Conservation (phyloP, 257 asterid species). For the Fraxinus cuspidata region DNA sequence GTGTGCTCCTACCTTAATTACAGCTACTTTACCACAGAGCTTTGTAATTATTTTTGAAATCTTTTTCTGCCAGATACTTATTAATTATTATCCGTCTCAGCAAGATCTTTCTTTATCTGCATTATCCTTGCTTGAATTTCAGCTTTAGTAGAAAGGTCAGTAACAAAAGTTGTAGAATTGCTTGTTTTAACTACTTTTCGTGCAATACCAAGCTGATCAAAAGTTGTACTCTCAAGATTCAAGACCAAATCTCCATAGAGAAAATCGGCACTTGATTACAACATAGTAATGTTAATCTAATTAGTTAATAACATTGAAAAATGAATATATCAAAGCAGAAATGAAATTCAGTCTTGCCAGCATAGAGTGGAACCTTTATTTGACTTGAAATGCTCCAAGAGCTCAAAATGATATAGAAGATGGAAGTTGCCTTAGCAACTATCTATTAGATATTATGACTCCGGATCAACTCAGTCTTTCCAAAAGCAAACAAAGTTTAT, state of each 20-base stretch:
- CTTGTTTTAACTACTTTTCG: slow-evolving; percentile 64
- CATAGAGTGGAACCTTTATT: background rate
- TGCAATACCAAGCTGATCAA: slow-evolving; percentile 99
- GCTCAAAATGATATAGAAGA: slow-evolving; percentile 4
- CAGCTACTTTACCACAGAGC: slow-evolving; percentile 84
- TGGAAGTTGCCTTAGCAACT: slow-evolving; percentile 2
- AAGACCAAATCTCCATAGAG: slow-evolving; percentile 85
- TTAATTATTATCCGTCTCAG: slow-evolving; percentile 77
- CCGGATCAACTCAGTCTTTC: too few relatives aligned
- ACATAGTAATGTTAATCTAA: slow-evolving; percentile 22
- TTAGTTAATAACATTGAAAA: slow-evolving; percentile 3
- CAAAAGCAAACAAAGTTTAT: too few relatives aligned
- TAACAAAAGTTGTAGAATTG: slow-evolving; percentile 73
- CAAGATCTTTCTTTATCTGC: slow-evolving; percentile 90
- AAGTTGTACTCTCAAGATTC: slow-evolving; percentile 72
- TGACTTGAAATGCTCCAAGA: slow-evolving; percentile 6
- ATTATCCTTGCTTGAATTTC: slow-evolving; percentile 90
- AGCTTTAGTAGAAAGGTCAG: slow-evolving; percentile 86
- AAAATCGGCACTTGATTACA: slow-evolving; percentile 85
- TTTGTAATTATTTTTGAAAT: slow-evolving; percentile 85
- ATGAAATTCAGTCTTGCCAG: background rate
- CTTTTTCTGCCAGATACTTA: slow-evolving; percentile 59
- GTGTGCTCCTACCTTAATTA: slow-evolving; percentile 92
- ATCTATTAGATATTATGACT: background rate
- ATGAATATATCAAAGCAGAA: background rate